A percentile compares a stretch with the other conserved stretches of the same genome.
Evolutionary conservation across 108 stramenopile genomes (phyloP).

Genomic region (Mayamaea pseudoterrestris): DNA sequence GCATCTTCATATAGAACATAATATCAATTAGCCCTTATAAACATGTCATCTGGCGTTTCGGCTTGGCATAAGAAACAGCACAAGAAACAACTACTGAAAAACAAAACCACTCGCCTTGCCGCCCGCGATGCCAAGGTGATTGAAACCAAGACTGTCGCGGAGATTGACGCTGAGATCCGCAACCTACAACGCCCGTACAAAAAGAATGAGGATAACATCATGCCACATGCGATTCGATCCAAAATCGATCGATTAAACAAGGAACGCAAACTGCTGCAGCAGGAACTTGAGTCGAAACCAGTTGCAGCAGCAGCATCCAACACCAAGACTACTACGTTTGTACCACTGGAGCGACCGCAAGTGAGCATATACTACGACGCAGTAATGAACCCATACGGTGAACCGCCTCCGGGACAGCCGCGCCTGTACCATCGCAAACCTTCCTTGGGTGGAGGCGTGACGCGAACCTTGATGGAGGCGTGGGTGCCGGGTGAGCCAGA

Average conservation of each 20-base stretch:
- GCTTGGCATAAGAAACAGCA: conserved; percentile 31
- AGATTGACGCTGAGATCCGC: conserved; percentile 32
- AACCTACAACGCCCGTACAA: conserved; percentile 6
- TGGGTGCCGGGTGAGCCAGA: conserved; percentile 34
- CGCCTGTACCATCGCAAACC: conserved; percentile 39
- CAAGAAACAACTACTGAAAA: conserved; percentile 56
- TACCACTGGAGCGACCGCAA: conserved; percentile 38
- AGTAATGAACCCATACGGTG: conserved; percentile 67
- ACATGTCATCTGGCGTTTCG: neutral
- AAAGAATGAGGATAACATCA: conserved; percentile 3
- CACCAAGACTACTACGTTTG: conserved; percentile 13
- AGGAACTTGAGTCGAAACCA: conserved; percentile 25
- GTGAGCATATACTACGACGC: conserved; percentile 62
- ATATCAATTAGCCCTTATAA: no score
- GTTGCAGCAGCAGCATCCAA: conserved; percentile 12
- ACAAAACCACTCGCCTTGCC: conserved; percentile 50
- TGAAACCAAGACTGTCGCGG: conserved; percentile 36
- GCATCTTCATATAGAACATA: no score
- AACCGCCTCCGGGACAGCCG: conserved; percentile 70
- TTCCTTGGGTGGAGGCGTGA: conserved; percentile 47
- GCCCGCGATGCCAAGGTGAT: conserved; percentile 64
- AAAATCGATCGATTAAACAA: conserved; percentile 58
- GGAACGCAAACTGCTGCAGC: conserved; percentile 53
- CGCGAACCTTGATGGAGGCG: conserved; percentile 23
- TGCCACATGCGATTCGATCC: conserved; percentile 13